Base-by-base conservation (phyloP, 148 eudicot species). In the Persicaria tinctoria region DNA sequence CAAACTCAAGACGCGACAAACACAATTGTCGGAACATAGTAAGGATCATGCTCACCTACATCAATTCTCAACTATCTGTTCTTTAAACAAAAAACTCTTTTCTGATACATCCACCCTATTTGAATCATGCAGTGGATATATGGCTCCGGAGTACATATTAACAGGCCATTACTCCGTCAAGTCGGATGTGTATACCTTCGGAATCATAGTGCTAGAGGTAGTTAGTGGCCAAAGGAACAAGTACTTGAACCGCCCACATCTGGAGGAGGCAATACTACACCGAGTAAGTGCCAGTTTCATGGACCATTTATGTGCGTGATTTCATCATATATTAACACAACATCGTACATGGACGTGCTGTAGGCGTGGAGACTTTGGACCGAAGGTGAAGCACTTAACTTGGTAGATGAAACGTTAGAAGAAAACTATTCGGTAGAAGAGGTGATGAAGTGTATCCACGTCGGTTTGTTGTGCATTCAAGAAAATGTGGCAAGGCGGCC, bases 1-100 rank as follows among this genome's bases (percentile, higher is more conserved):
- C 73, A 70, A 70, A 70, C 73, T 70, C 73, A 70, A 46, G 73
- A 70, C 51, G 51, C 11, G 20, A 70, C 73, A 46, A 70, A 70
- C 73, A 70, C 51, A 46, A 70, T 70, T 70, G 73, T 70, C 6
- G 73, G 73, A 46, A 70, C 73, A 70, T 70, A 70, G 73, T 70
- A 70, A 70, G 57, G 51, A 70, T 45, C 11, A n/a, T 8, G 11
- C 10, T 41, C 50, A 13, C 6, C 32, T 44, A 38, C 48, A 6
- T 63, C 10, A 8, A 8, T 17, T 23, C 46, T 27, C 70, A 23
- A 18, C 45, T 14, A 41, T 18, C 27, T 18, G 4, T 3, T 11
- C n/a, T 23, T 8, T 38, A 14, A 66, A 23, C 0, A 10, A 2
- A 16, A 10, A 9, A 16, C 11, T 53, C 13, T 9, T 53, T 9